Conservation (phyloP, 2,329 filamentous ascomycete species). For the Hymenoscyphus salicellus region DNA sequence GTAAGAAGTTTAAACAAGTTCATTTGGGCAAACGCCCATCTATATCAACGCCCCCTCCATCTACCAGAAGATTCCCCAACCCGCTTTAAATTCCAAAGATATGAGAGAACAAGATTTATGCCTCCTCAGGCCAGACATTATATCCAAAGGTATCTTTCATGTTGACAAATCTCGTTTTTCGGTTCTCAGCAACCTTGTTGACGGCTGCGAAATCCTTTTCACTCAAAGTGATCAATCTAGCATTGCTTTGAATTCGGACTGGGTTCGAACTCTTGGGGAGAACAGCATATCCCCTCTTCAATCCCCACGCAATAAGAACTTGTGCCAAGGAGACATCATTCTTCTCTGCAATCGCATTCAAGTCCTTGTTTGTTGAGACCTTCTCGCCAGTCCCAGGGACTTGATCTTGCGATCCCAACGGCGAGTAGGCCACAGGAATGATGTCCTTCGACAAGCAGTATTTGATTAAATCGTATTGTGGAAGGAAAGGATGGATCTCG, state of each 20-base stretch:
- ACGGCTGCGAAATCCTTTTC: slow-evolving; percentile 58
- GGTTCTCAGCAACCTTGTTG: slow-evolving; percentile 58
- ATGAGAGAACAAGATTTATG: neutral
- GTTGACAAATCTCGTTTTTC: slow-evolving; percentile 71
- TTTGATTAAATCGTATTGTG: slow-evolving; percentile 68
- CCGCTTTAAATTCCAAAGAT: neutral
- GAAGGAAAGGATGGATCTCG: slow-evolving; percentile 73
- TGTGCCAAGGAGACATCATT: slow-evolving; percentile 58
- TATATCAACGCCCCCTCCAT: neutral
- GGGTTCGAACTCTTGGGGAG: slow-evolving; percentile 71
- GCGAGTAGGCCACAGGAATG: slow-evolving; percentile 69
- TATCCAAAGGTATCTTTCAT: slow-evolving; percentile 81
- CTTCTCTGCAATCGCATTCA: slow-evolving; percentile 63
- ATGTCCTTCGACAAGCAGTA: slow-evolving; percentile 67
- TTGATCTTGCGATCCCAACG: slow-evolving; percentile 63
- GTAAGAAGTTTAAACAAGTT: neutral
- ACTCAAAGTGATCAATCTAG: slow-evolving; percentile 62
- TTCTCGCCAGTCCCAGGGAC: slow-evolving; percentile 65
- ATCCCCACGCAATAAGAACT: slow-evolving; percentile 69
- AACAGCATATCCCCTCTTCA: slow-evolving; percentile 66
- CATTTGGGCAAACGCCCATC: neutral
- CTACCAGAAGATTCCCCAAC: neutral
- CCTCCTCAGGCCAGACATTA: slow-evolving; percentile 64
- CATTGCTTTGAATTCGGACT: slow-evolving; percentile 66
- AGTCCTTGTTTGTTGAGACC: slow-evolving; percentile 57